Conservation (phyloP, 306 rosid species). For the Quercus variabilis region DNA sequence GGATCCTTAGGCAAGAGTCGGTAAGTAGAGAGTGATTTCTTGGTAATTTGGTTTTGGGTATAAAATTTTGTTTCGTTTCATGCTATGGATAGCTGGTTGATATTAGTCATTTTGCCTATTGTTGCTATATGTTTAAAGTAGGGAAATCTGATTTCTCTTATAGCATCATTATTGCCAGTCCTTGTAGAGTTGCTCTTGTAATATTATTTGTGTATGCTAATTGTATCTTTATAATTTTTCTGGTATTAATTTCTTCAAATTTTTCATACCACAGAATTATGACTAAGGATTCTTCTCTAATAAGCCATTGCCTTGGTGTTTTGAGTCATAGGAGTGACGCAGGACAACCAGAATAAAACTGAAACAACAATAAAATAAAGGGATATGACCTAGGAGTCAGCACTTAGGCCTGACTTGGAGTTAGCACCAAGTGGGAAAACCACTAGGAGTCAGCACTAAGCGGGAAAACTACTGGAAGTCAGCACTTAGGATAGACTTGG, state of each 20-base stretch:
- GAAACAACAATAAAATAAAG: too few relatives aligned
- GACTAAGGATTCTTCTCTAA: background rate
- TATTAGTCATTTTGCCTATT: background rate
- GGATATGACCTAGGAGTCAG: too few relatives aligned
- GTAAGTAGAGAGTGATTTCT: constrained; percentile 42
- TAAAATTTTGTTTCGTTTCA: constrained; percentile 2
- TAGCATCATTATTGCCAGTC: background rate
- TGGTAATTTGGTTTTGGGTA: constrained; percentile 14
- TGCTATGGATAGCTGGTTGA: constrained; percentile 8
- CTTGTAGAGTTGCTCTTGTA: background rate
- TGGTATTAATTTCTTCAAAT: background rate
- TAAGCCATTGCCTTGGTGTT: background rate
- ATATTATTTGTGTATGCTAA: too few relatives aligned
- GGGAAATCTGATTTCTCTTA: background rate
- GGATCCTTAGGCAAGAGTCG: constrained; percentile 95
- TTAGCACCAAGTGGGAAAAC: too few relatives aligned
- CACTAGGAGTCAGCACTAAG: too few relatives aligned
- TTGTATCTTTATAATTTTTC: background rate
- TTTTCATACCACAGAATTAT: background rate
- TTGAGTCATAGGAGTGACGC: background rate
- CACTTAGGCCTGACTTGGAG: too few relatives aligned
- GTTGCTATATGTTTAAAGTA: background rate
- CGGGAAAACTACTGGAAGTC: too few relatives aligned
- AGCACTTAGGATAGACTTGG: too few relatives aligned
- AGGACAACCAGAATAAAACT: too few relatives aligned